Evolutionary conservation across 2,329 filamentous ascomycete genomes (phyloP), one percentile per base, ranked within the genome.

Genomic region (Drechmeria coniospora): DNA sequence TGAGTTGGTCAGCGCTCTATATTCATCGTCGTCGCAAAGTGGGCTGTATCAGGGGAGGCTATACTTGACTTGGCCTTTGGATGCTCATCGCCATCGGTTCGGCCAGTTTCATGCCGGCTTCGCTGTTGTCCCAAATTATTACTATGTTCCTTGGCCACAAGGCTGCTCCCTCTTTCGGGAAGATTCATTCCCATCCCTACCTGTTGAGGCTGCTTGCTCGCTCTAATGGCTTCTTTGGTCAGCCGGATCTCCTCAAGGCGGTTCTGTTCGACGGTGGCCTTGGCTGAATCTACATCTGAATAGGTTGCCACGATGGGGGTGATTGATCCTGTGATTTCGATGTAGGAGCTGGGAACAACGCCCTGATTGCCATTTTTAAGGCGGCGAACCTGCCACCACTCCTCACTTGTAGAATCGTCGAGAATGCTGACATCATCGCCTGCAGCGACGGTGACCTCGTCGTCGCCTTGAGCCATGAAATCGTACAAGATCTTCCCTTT

Each of bases 381-480:
- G 20, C 86, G 73, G 33, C 80, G 73, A 20, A 98, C 83, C 61
- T 90, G 84, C 87, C 90, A 95, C 90, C 90, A 98, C 49, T 98
- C 90, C 33, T 94, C 84, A 36, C 86, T 94, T 55, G 86, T 90
- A 19, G 65, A 72, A 45, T 94, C 84, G 47, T 98, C 87, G 31
- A 95, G 52, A 29, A 98, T 63, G 23, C 92, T 60, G 22, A 98
- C 87, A 46, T 98, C 87, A 46, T 98, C 90, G 22, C 79, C 90
- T 14, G 79, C 68, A 15, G 71, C 75, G 25, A 98, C 90, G 0
- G 83, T 93, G 26, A 98, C 87, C 54, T 98, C 90, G 43, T 98
- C 90, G 6, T 93, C 81, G 20, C 86, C 86, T 50, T 95, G 87
- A 1, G 90, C 90, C 73, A 83, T 80, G 50, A 98, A 98, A 47